Percentiles rank a stretch among this genome's conserved stretches.
phyloP scores from a whole-genome alignment of 2,329 filamentous ascomycete genomes.

The Zasmidium angulare region DNA sequence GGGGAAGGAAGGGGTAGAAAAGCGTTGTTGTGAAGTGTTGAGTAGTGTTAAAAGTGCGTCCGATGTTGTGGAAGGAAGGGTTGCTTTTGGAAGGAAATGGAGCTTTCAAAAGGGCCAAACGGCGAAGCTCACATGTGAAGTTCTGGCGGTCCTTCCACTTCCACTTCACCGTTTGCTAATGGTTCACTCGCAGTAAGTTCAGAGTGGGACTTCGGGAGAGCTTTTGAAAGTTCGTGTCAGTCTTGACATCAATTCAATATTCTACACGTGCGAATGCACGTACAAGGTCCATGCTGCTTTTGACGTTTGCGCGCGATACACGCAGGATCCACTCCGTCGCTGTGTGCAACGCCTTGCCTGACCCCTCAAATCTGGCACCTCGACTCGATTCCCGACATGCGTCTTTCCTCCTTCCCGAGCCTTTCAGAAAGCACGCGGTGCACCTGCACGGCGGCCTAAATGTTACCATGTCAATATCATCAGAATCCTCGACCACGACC shows the following conservation, averaged over 20 bases:
- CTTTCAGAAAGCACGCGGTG: neutral
- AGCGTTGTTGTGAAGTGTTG: too few relatives aligned
- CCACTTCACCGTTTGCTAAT: neutral
- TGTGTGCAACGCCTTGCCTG: neutral
- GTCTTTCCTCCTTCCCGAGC: neutral
- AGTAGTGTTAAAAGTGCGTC: neutral
- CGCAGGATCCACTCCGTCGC: too few relatives aligned
- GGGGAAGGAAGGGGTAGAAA: too few relatives aligned
- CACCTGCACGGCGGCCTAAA: neutral
- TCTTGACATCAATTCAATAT: neutral
- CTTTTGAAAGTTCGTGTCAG: neutral
- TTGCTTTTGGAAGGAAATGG: neutral
- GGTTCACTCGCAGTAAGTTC: neutral
- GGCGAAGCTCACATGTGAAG: neutral
- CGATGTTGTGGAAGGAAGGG: neutral
- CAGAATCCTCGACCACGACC: constrained; percentile 26
- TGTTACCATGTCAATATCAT: neutral
- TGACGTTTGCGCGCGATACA: neutral
- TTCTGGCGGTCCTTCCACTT: too few relatives aligned
- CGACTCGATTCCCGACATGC: neutral
- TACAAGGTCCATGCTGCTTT: neutral
- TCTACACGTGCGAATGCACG: neutral
- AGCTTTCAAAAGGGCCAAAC: neutral
- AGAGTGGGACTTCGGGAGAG: neutral
- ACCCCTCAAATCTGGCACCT: neutral